Base-by-base conservation (phyloP, 2,329 filamentous ascomycete species). In the Thelonectria olida region DNA sequence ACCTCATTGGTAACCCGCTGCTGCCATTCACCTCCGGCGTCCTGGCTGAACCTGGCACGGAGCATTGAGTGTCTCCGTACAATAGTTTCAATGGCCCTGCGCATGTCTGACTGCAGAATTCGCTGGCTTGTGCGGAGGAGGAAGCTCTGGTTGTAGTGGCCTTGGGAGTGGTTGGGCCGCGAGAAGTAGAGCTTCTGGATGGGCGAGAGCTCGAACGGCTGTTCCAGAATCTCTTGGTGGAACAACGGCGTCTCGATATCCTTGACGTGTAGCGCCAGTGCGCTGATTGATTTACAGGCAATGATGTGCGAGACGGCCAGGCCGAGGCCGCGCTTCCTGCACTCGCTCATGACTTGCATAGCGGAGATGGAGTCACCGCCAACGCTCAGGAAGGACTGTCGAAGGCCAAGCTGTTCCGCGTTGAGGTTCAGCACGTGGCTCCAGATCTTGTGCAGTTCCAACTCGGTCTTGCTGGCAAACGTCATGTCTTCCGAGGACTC, bases 311-410 rank as follows among this genome's bases (percentile, higher is more conserved):
- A 70, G 10, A 77, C 75, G 0, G 67, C 62, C 7, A 76, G 45
- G 4, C 65, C 65, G 0, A 78, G 55, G 0, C 67, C 68, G 0
- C 67, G 68, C 25, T 72, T 70, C 50, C 69, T 72, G 20, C 73
- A 74, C 45, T 73, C 68, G 7, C 44, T 50, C 17, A 57, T 49
- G 45, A 57, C 71, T 8, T 74, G 72, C 75, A 81, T 81, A 2
- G 79, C 78, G 0, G 71, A 72, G 38, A 81, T 79, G 4, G 79
- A 81, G 53, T 82, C 79, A 5, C 80, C 80, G 1, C 80, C 79
- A 1, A 80, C 66, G 15, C 69, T 68, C 20, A 80, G 66, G 62
- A 81, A 81, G 38, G 74, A 73, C 6, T 63, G 66, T 50, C 19
- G 9, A 5, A 67, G 54, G 1, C 66, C 49, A 28, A 70, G 64